phyloP scores from a whole-genome alignment of 1,284 basidiomycete species.

The Leccinum fallax region DNA sequence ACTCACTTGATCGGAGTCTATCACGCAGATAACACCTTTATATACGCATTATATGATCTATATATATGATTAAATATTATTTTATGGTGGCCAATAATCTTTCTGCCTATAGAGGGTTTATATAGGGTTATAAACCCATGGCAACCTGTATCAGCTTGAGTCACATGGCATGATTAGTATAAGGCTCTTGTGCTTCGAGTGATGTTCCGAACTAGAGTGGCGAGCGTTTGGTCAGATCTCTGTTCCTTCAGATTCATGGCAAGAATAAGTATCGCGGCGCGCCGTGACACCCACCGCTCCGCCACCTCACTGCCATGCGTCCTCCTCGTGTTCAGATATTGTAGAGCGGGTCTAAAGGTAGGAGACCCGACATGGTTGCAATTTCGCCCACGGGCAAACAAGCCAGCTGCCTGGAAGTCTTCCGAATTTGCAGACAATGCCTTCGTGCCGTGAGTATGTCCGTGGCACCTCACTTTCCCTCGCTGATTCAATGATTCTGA shows the following conservation, averaged over 20 bases:
- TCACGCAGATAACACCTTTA: too few relatives aligned
- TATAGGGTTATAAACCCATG: too few relatives aligned
- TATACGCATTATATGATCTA: too few relatives aligned
- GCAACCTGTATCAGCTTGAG: too few relatives aligned
- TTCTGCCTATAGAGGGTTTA: too few relatives aligned
- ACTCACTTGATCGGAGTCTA: too few relatives aligned
- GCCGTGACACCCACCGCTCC: constrained; percentile 2
- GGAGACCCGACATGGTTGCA: background rate
- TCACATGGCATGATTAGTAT: too few relatives aligned
- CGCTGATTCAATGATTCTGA: constrained; percentile 6
- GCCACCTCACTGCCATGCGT: constrained; percentile 3
- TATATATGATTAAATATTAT: too few relatives aligned
- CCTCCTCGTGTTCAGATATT: constrained; percentile 15
- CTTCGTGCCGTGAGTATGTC: constrained; percentile 5
- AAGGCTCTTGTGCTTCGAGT: too few relatives aligned
- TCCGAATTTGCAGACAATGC: background rate
- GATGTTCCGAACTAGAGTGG: background rate
- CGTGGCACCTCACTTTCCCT: constrained; percentile 8
- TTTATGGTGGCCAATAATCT: too few relatives aligned
- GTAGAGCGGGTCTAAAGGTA: constrained; percentile 2
- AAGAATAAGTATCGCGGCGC: constrained; percentile 8
- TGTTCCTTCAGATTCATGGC: constrained; percentile 13
- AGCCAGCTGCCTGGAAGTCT: background rate
- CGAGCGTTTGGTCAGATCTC: constrained; percentile 10
- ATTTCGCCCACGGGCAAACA: constrained; percentile 12